Evolutionary conservation across 352 stramenopile species (phyloP), one percentile per base, ranked within the genome.

Genomic region (Phytophthora cactorum): DNA sequence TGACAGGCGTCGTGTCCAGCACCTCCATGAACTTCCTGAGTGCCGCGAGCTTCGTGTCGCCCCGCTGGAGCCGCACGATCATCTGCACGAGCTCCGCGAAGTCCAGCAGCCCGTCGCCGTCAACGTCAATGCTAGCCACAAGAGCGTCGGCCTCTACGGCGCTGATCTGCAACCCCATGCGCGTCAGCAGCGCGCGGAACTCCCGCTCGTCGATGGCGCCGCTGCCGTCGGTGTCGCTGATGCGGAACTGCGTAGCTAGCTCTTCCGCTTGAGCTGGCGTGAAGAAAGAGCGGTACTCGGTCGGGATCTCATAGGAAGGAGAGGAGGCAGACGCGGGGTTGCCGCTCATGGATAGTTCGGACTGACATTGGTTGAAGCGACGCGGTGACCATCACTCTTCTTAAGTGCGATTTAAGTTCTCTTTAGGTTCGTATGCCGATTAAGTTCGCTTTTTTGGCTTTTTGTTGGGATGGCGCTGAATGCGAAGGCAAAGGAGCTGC

Each of bases 401-500:
- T 4, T 10, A 27, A 53, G 0, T 22, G 22, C 22, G 22, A 22
- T 0, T 22, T 22, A 22, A 22, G 22, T 58, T 45, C 34, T 14
- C 9, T 5, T 32, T 52, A 60, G 28, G n/a, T 55, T 54, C 43
- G 41, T 1, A 28, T 10, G 41, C 15, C 2, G 0, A 5, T 47
- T 38, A 41, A 49, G 46, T 57, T 58, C 31, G 32, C 9, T 17
- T 49, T 56, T 74, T 67, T 69, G 52, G n/a, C 27, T 44, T 1
- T 36, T 51, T 51, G 17, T n/a, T n/a, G 2, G 25, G 27, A 93
- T 92, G 84, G 79, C 82, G 61, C 63, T 95, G 61, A 93, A 89
- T 57, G 54, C 80, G 29, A 95, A 93, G 62, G 86, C 79, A 9
- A 89, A 83, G 61, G 89, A 97, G 71, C 74, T 98, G 41, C 73